A percentile compares a stretch with the other conserved stretches of the same genome.
Conservation (phyloP, 129 eudicot species). For the Flaveria robusta region DNA sequence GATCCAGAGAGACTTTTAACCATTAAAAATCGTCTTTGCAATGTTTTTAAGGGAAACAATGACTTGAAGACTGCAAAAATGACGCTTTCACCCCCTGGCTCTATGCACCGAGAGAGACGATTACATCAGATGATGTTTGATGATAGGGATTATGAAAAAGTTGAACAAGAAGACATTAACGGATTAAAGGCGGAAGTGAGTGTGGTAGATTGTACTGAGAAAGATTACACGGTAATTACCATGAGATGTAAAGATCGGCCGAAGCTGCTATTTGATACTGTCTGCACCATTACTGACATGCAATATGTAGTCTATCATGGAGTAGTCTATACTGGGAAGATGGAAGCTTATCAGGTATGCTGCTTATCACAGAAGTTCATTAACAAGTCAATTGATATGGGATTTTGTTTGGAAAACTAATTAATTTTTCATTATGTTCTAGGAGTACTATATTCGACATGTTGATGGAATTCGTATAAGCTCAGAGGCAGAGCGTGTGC, state of each 20-base stretch:
- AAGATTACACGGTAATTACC: conserved; percentile 71
- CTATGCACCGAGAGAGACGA: conserved; percentile 74
- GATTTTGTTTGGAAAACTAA: not conserved
- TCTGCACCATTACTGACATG: conserved; percentile 85
- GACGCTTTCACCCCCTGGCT: conserved; percentile 67
- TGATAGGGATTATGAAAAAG: conserved; percentile 65
- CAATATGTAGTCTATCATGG: conserved; percentile 87
- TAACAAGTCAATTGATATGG: not conserved
- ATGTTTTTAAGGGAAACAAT: conserved; percentile 66
- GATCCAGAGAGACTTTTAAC: conserved; percentile 60
- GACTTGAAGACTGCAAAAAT: conserved; percentile 62
- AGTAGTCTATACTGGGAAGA: conserved; percentile 64
- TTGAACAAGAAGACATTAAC: conserved; percentile 33
- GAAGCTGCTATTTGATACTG: conserved; percentile 71
- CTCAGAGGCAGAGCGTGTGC: conserved; percentile 81
- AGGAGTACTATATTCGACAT: conserved; percentile 84
- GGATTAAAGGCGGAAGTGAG: conserved; percentile 48
- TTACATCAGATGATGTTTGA: conserved; percentile 87
- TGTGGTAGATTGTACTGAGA: conserved; percentile 62
- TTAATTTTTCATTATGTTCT: not conserved
- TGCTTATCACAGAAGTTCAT: not conserved
- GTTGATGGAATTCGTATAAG: conserved; percentile 73
- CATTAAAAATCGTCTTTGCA: conserved; percentile 57
- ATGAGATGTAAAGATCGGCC: conserved; percentile 82
- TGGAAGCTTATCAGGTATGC: conserved; percentile 80